Base-by-base conservation (phyloP, 129 eudicot species). In the Ambrosia trifida region DNA sequence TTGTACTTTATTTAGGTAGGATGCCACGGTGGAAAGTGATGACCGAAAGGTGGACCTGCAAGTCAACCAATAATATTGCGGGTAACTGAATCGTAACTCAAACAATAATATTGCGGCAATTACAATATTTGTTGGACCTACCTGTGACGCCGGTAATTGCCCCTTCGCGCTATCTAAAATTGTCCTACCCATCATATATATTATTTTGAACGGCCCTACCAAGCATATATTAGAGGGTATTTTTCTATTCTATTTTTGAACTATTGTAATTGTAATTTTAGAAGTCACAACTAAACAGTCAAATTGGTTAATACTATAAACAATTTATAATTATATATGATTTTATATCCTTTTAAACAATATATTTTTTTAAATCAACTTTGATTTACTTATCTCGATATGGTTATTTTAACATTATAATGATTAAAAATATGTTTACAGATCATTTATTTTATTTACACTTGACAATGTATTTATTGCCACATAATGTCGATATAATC, bases 61-160 rank as follows among this genome's bases (percentile, higher is more conserved):
- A 30, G 7, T 58, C 40, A 11, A 58, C 40, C 64, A 58, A 58
- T 58, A 12, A 58, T 28, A 30, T 58, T 58, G 40, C 64, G 40
- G 61, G 18, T 58, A 16, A 36, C 69, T 78, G 79, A 69, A 67
- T 16, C 36, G 61, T 28, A 30, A 58, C 17, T 58, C 64, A 58
- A 58, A 58, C 64, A 58, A 24, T 56, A 56, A 56, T 56, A 40
- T 78, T 79, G 86, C 89, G 86, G 84, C 78, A 58, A 11, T 17
- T 11, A 58, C 64, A 58, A 58, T 28, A 58, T 58, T 58, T 58
- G 18, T 58, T 28, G 64, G 64, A 10, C 64, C 64, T 38, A 30
- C 40, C 8, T 58, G 33, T 56, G 62, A 56, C 62, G 35, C 9
- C 16, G 35, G 17, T 35, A 7, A 18, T 9, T 20, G 64, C 64